Conservation (phyloP, 129 eudicot genomes). For the Saussurea involucrata region DNA sequence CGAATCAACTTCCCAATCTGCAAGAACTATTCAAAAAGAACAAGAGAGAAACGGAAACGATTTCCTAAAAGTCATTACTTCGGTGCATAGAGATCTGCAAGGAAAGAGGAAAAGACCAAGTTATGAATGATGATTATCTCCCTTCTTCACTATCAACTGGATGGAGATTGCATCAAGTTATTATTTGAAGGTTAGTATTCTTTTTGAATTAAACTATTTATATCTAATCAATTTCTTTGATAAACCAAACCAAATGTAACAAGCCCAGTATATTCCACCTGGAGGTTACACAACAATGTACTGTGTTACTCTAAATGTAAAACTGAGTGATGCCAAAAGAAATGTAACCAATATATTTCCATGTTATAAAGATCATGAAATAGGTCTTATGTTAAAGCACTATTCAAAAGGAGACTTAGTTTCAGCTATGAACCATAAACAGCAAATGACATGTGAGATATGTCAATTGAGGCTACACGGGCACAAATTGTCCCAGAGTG, state of each 20-base stretch:
- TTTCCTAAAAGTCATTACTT: slow-evolving; percentile 17
- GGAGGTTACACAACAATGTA: not conserved
- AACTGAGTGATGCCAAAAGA: no score
- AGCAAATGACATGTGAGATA: not conserved
- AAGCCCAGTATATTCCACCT: no score
- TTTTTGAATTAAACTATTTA: not conserved
- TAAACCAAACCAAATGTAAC: no score
- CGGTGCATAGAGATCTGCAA: slow-evolving; percentile 14
- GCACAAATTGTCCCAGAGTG: no score
- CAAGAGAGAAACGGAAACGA: slow-evolving; percentile 29
- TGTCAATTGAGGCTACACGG: not conserved
- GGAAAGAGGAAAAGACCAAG: slow-evolving; percentile 25
- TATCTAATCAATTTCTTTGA: not conserved
- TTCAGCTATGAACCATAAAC: not conserved
- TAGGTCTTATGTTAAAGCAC: not conserved
- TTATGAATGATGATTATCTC: slow-evolving; percentile 11
- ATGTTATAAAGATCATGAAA: not conserved
- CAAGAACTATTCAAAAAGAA: slow-evolving; percentile 26
- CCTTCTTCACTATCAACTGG: not conserved
- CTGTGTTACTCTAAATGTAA: not conserved
- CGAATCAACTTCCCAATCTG: slow-evolving; percentile 11
- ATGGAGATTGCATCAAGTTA: not conserved
- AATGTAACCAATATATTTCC: not conserved
- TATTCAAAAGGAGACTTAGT: not conserved
- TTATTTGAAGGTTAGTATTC: not conserved